Evolutionary conservation across 768 basidiomycete species (phyloP), one percentile per base, ranked within the genome.

Genomic region (Kwoniella shandongensis): DNA sequence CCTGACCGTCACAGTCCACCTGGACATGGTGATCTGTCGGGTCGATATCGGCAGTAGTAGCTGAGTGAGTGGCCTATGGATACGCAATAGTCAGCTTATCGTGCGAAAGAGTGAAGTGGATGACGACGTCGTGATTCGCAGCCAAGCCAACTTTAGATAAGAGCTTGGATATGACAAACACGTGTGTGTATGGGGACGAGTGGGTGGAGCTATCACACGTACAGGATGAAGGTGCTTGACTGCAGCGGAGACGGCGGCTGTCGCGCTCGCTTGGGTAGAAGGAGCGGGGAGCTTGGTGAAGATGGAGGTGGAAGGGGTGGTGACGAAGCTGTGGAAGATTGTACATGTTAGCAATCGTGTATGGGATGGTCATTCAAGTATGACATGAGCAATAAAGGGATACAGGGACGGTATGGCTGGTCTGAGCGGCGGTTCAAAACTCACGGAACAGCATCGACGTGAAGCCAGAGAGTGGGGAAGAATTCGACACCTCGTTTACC

Each of bases 1-100:
- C 89, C 76, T 88, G 87, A 7, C 89, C 89, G 38, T 80, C 88
- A 30, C 88, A 85, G 70, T 93, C 91, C 46, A 93, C 91, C 49
- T 85, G 83, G 64, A 93, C 91, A 67, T 88, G 87, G 76, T 93
- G 67, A 36, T 71, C 66, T 6, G 57, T 49, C 10, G 62, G 51
- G 20, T 67, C 68, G 7, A 58, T 50, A 15, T 60, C 62, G 15
- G 70, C 73, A 0, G 65, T 63, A 5, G 73, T 72, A 6, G 75
- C 75, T 2, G 65, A 57, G 51, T 74, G 73, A 20, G 72, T 74
- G 5, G 75, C 71, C 64, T 68, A 36, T 6, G 5, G n/a, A n/a
- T 32, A 6, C 7, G 32, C 13, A 32, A 25, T 25, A 47, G 30
- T 27, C 11, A 27, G 40, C 25, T 52, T n/a, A n/a, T n/a, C n/a